phyloP scores from a whole-genome alignment of 1,139 yeast species.

The Pichia kudriavzevii region DNA sequence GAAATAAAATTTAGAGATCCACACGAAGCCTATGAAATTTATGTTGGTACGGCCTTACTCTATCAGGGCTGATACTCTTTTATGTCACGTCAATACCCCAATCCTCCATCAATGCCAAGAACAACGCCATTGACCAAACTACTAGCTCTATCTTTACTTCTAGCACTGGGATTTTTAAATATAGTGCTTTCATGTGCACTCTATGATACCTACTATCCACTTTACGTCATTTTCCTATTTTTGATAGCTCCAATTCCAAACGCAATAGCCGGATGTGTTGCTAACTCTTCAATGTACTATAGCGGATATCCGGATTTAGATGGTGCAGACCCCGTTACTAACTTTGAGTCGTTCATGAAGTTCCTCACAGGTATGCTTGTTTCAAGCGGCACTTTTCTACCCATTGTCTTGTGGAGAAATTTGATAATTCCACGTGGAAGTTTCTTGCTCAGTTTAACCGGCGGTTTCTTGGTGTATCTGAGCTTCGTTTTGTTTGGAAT shows the following conservation, averaged over 20 bases:
- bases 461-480: conserved; percentile 65
- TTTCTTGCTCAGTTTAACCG: conserved; percentile 56
- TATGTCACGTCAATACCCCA: not conserved
- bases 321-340: conserved; percentile 29
- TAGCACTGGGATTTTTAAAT: conserved; percentile 69
- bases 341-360: conserved; percentile 34
- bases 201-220: conserved; percentile 62
- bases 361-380: conserved; percentile 60
- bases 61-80: no score
- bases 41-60: no score
- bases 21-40: no score
- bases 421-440: conserved; percentile 50
- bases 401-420: conserved; percentile 57
- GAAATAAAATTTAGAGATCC: no score
- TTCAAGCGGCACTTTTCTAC: conserved; percentile 61
- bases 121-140: conserved; percentile 50
- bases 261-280: conserved; percentile 38
- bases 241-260: conserved; percentile 69
- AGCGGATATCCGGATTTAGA: conserved; percentile 34
- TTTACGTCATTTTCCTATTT: conserved; percentile 58
- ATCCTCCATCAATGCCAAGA: conserved; percentile 3
- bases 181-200: conserved; percentile 69
- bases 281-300: conserved; percentile 38
- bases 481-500: conserved; percentile 64
- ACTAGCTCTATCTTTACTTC: conserved; percentile 59